phyloP scores from a whole-genome alignment of 352 stramenopile genomes.

The Halophytophthora polymorphica region DNA sequence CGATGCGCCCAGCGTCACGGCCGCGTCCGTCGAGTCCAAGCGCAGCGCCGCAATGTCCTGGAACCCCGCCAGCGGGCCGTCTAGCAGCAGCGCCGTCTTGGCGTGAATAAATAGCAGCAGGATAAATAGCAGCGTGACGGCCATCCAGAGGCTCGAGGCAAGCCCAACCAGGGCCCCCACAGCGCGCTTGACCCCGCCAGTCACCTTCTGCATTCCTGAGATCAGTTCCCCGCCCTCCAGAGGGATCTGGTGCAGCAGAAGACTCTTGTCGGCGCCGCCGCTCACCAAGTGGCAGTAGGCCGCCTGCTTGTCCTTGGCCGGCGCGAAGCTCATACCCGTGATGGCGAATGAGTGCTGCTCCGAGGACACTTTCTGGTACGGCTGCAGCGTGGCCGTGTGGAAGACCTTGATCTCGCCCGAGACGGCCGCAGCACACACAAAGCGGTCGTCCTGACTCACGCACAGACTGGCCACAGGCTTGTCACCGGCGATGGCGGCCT shows the following conservation, averaged over 20 bases:
- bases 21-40: constrained; percentile 51
- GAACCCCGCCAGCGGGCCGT: constrained; percentile 49
- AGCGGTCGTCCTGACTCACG: constrained; percentile 67
- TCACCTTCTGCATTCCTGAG: constrained; percentile 34
- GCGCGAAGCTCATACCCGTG: constrained; percentile 76
- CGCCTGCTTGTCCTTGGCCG: constrained; percentile 27
- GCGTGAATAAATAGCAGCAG: constrained; percentile 76
- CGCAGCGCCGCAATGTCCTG: constrained; percentile 53
- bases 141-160: constrained; percentile 47
- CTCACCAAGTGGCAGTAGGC: constrained; percentile 54
- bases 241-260: constrained; percentile 65
- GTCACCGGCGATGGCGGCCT: constrained; percentile 49
- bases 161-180: constrained; percentile 38
- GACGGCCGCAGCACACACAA: constrained; percentile 68
- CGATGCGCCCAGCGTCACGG: constrained; percentile 39
- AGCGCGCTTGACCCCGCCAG: constrained; percentile 24
- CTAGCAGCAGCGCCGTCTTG: constrained; percentile 47
- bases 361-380: constrained; percentile 51
- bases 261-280: constrained; percentile 69
- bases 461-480: constrained; percentile 78
- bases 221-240: constrained; percentile 54
- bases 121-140: constrained; percentile 57
- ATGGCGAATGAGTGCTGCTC: constrained; percentile 80
- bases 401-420: constrained; percentile 76
- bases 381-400: constrained; percentile 33